Base-by-base conservation (phyloP, 352 stramenopile genomes). In the Pythium brachiatum region DNA sequence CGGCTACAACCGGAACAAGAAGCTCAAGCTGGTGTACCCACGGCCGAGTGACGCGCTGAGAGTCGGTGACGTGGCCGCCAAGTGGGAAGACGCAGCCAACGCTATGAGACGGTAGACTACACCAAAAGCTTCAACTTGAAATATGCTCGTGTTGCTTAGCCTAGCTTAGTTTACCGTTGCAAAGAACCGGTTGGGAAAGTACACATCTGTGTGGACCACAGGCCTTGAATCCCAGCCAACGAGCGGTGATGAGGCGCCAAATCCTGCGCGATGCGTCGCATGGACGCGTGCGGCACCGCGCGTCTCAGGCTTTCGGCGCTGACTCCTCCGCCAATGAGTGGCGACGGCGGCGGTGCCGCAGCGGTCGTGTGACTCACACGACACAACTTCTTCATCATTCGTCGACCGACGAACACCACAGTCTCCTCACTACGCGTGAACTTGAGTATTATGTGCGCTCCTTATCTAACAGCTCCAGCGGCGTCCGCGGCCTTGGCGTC, bases 1-100 rank as follows among this genome's bases (percentile, higher is more conserved):
- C 41, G 83, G 85, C 29, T 92, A 88, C 63, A 94, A 89, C 57
- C 55, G 73, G 26, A 91, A 94, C 69, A 76, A 75, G 25, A 70
- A 72, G 23, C 62, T 94, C 44, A 75, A 79, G 0, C 73, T 92
- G 4, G 68, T 88, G 36, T 62, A 64, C 23, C 78, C 81, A 29
- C 74, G 72, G 3, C 72, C 77, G 11, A 60, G 50, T 6, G 65
- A 73, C 4, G 21, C 69, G 44, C 72, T 91, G 18, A 72, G 78
- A 51, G 70, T 88, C 36, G 82, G 82, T 4, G 60, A 63, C 0
- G 71, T 89, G 29, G 56, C 78, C n/a, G 32, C 47, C 0, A 59
- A 69, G 13, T 89, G 79, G 79, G 69, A 79, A 18, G 53, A 72
- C 4, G 79, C 78, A 2, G 41, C 53, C 20, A 68, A 68, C 53